phyloP scores from a whole-genome alignment of 495 filamentous ascomycete genomes.

The Collariella sp. region DNA sequence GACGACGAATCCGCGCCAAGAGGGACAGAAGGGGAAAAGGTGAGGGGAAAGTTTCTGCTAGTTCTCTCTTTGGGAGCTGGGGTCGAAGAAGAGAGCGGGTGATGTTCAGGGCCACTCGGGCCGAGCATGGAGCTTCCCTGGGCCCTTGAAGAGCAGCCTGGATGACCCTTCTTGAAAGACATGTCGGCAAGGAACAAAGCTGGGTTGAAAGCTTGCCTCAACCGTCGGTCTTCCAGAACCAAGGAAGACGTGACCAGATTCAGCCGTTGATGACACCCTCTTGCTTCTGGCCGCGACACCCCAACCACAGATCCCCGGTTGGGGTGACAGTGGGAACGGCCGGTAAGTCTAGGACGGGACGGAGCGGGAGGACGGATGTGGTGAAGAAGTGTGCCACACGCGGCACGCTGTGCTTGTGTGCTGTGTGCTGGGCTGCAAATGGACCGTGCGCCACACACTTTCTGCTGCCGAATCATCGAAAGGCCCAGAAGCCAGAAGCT shows the following conservation, averaged over 20 bases:
- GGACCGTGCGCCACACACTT: conserved; percentile 9
- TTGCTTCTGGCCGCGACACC: neutral
- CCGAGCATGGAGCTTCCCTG: conserved; percentile 4
- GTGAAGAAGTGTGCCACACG: neutral
- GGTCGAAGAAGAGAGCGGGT: neutral
- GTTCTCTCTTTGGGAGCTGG: neutral
- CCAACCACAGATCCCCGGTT: neutral
- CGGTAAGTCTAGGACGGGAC: neutral
- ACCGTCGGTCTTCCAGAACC: neutral
- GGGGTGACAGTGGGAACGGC: conserved; percentile 1
- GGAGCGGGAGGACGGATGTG: neutral
- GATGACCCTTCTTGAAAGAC: neutral
- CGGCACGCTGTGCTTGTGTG: conserved; percentile 1
- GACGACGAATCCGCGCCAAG: neutral
- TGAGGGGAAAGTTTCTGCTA: neutral
- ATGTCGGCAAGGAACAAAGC: neutral
- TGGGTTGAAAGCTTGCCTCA: neutral
- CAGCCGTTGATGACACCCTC: neutral
- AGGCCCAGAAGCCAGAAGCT: conserved; percentile 6
- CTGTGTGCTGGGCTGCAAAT: conserved; percentile 4
- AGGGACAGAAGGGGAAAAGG: neutral
- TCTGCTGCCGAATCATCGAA: conserved; percentile 8
- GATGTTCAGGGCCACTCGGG: neutral
- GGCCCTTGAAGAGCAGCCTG: neutral
- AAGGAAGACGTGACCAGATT: neutral